Base-by-base conservation (phyloP, 306 rosid genomes). In the Lablab purpureus region DNA sequence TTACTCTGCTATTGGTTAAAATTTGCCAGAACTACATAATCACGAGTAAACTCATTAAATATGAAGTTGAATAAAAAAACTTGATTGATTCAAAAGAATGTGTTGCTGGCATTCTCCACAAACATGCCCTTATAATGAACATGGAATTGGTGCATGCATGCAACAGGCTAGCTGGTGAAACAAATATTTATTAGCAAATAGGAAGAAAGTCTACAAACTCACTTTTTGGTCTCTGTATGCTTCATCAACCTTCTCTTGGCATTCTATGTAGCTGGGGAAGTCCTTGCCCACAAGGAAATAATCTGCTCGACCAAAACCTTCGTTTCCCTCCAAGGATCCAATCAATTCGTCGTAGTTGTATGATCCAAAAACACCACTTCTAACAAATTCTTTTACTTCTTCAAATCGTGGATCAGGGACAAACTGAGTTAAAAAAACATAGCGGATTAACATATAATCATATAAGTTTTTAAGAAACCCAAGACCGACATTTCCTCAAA, bases 201-300 rank as follows among this genome's bases (percentile, higher is more conserved):
- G 1, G 59, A 45, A 71, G 21, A 17, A 71, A 11, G 27, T 83
- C 25, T 50, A 75, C 21, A 65, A 60, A 78, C 91, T 84, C 77
- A 91, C 99, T 81, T 75, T 89, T 85, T 91, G 96, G 87, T 95
- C 91, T 10, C 80, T 74, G 49, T 95, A 95, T 28, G 97, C 96
- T 84, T 93, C 84, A 30, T 96, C 98, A 30, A 96, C 98, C 84
- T 91, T 74, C 74, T 91, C 96, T 77, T 96, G 99, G 86, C 96
- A 93, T 87, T 96, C 99, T 54, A 93, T 80, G 84, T 96, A 96
- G 87, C 96, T 90, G 74, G 97, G 98, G 89, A 96, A 96, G 94
- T 96, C 99, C 74, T 93, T 87, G 66, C 94, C 99, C 76, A 96
- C 99, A 8, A 96, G 99, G 87, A 96, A 96, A 83, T 96, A 96